Evolutionary conservation across 139 green algal species (phyloP), one percentile per base, ranked within the genome.

Genomic region (Chlamydomonas eustigma): DNA sequence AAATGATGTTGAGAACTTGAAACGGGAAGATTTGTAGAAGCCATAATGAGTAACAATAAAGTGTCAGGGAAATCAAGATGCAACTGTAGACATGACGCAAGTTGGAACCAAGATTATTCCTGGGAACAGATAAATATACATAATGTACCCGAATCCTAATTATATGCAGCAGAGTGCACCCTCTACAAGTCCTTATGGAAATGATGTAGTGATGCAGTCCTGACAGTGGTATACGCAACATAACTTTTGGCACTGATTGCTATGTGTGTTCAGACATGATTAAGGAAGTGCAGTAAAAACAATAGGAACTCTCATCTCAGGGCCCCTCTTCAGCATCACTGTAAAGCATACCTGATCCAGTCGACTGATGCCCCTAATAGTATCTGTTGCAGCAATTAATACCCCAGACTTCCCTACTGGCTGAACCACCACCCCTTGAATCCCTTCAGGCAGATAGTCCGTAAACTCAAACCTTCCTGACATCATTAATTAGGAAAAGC

Each of bases 401-500:
- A 94, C 84, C 0, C 89, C 90, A 6, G 77, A n/a, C 0, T 77
- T 75, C 12, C 89, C 91, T 39, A 94, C 63, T 0, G 93, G 92
- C 78, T 93, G 85, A 36, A 96, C 78, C 50, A 92, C 73, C 2
- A 92, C 85, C 0, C 84, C 89, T 71, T 94, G 88, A 3, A 81
- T 92, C 77, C 91, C 91, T 33, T 86, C 75, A 4, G 93, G 92
- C 37, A 97, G 80, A 74, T 91, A 94, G 28, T 65, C 38, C 0
- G 79, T 80, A 75, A 96, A 95, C 77, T 97, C 93, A 2, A 87
- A 25, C 1, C 90, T 80, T 0, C 93, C 91, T 93, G 87, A n/a
- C n/a, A n/a, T n/a, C n/a, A n/a, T n/a, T n/a, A n/a, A n/a, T n/a
- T n/a, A n/a, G n/a, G n/a, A n/a, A n/a, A n/a, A n/a, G n/a, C n/a